phyloP scores from a whole-genome alignment of 768 basidiomycete genomes.

The Leccinum ochraceum region DNA sequence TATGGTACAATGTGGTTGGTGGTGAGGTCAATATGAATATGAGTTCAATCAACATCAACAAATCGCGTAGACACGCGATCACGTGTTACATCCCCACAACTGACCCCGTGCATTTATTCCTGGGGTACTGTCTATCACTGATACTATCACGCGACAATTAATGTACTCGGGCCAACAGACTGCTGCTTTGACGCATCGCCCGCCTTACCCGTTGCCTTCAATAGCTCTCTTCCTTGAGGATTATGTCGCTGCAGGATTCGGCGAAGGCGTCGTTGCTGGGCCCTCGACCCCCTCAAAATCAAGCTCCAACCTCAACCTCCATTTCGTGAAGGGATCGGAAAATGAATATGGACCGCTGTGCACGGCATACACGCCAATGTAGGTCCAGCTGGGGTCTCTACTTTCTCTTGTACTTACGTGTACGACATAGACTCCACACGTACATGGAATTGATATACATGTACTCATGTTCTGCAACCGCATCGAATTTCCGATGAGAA shows the following conservation, averaged over 20 bases:
- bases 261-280: conserved; percentile 92
- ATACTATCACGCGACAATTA: no score
- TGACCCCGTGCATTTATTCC: conserved; percentile 9
- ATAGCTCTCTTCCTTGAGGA: conserved; percentile 54
- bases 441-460: no score
- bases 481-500: no score
- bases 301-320: conserved; percentile 59
- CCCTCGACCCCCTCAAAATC: conserved; percentile 93
- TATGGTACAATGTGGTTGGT: conserved; percentile 14
- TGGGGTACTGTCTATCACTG: no score
- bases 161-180: no score
- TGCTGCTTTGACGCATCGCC: background rate
- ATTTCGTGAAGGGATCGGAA: conserved; percentile 36
- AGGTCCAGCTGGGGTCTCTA: conserved; percentile 93
- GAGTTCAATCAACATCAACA: conserved; percentile 31
- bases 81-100: conserved; percentile 23
- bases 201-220: no score
- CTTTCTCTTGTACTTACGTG: conserved; percentile 78
- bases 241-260: conserved; percentile 91
- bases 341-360: conserved; percentile 75
- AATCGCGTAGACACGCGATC: conserved; percentile 26
- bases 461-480: no score
- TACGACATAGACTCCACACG: background rate
- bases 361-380: conserved; percentile 76
- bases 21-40: conserved; percentile 13